Evolutionary conservation across 2,329 filamentous ascomycete genomes (phyloP), one percentile per base, ranked within the genome.

Genomic region (Neofusicoccum laricinum): DNA sequence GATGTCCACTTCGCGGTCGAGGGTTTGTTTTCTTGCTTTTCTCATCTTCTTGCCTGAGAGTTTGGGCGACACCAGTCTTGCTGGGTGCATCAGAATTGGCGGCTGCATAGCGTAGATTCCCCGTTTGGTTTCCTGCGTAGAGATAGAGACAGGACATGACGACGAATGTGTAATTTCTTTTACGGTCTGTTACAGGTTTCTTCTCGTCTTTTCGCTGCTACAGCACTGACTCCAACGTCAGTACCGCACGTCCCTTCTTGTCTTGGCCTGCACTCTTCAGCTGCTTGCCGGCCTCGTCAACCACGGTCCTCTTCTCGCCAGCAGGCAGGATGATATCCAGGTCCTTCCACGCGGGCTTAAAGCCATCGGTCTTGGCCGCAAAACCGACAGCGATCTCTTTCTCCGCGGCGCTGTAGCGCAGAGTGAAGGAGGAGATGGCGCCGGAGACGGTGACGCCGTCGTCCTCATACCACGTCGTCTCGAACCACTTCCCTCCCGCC

Each of bases 401-500:
- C 2, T 78, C 75, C 0, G 79, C 81, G 1, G 79, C 68, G 32
- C 43, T 61, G 40, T 74, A 75, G 15, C 57, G 67, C 34, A 75
- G 15, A 8, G 64, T 66, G 43, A 76, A 76, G 0, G 64, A 59
- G 0, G 72, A 75, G 12, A 76, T 71, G 41, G 66, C 69, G 1
- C 69, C 73, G 4, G 72, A 71, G 17, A 73, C 69, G 45, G 83
- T 81, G 32, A 86, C 79, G 0, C 84, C 85, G 71, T 87, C 84
- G 66, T 87, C 85, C 70, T 87, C 85, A 53, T 80, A 80, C 84
- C 85, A 87, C 0, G 74, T 79, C 14, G 74, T 79, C 15, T 65
- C 66, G 65, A 77, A 82, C 7, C 72, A 76, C 14, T 70, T 72
- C 1, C 71, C 74, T 11, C 72, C 68, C 0, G 74, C 79, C 30